Base-by-base conservation (phyloP, 1,284 basidiomycete genomes). In the Fomitopsis betulina region DNA sequence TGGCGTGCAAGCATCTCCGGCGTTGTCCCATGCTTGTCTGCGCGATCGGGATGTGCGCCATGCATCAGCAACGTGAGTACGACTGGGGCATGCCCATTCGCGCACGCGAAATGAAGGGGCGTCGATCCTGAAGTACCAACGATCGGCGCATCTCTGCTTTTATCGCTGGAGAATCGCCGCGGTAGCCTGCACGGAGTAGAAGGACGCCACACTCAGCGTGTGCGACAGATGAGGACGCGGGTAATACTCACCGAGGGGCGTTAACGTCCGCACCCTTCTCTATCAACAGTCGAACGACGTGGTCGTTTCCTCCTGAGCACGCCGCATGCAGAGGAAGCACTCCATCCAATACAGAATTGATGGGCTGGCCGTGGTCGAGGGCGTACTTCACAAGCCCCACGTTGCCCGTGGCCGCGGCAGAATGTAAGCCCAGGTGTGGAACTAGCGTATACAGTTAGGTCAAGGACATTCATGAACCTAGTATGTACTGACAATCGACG, bases 231-330 rank as follows among this genome's bases (percentile, higher is more conserved):
- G 6, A 21, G 43, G 27, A 32, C 53, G 37, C 21, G 30, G n/a
- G 45, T 42, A 6, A 43, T 33, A 68, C 68, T 70, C 56, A 89
- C 89, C 89, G 80, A 62, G 91, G 88, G 8, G 93, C 93, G 73
- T 97, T 96, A 43, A 96, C 94, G 70, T 98, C 94, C 23, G 95
- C 95, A 19, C 94, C 95, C 59, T 86, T 78, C 62, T 96, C 92
- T 66, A 98, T 90, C 58, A 98, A 77, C 67, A 94, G 80, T 68
- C 84, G 84, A 30, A 96, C 93, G 53, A 96, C 90, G 55, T 87
- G 82, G 60, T 90, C 88, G 68, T 85, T 90, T 1, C 95, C 95
- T 27, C 92, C 92, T 0, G 92, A 90, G 65, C 86, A 90, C 1
- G 94, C 94, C 5, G 93, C 94, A 70, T 98, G 94, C 15, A 98